Base-by-base conservation (phyloP, 2,329 filamentous ascomycete genomes). In the Aspergillus sp. region DNA sequence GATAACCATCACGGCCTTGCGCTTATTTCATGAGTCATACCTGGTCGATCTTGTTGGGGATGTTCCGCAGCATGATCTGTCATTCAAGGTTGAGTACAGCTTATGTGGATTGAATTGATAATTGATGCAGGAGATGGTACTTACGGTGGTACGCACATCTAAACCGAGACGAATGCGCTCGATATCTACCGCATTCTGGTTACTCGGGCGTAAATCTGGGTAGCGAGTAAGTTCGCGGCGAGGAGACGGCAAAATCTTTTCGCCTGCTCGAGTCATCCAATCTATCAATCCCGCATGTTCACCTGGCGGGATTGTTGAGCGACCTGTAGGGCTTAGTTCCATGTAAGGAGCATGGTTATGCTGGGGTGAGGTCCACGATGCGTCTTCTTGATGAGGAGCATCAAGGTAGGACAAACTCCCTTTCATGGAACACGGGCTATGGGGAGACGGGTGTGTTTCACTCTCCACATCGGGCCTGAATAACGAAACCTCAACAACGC, bases 31-130 rank as follows among this genome's bases (percentile, higher is more conserved):
- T 22, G 18, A 20, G 13, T 17, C 74, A 62, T 72, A 79, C 77
- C 69, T 79, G 86, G 66, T 91, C 85, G 55, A 96, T 87, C 66
- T 93, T 91, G 76, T 96, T 96, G 1, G 93, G 93, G 45, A 97
- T 93, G 71, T 98, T 97, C 39, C 93, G 88, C 32, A 97, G 76
- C 93, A 98, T 97, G 63, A 98, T 90, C 88, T 91, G 26, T 34
- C 13, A 52, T 13, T n/a, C 18, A 8, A 44, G 7, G 18, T 9
- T 51, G 5, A 48, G 55, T 34, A 43, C n/a, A n/a, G 30, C 5
- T 47, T 6, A 5, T 9, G 15, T 43, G 17, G n/a, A n/a, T n/a
- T n/a, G n/a, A n/a, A n/a, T n/a, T n/a, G n/a, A n/a, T n/a, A 50
- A 55, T 12, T 18, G 17, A 42, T 34, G 24, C 20, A n/a, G 7